Percentiles rank a stretch among this genome's conserved stretches.
Evolutionary conservation across 768 basidiomycete species (phyloP).

Genomic region (Lactarius tabidus): DNA sequence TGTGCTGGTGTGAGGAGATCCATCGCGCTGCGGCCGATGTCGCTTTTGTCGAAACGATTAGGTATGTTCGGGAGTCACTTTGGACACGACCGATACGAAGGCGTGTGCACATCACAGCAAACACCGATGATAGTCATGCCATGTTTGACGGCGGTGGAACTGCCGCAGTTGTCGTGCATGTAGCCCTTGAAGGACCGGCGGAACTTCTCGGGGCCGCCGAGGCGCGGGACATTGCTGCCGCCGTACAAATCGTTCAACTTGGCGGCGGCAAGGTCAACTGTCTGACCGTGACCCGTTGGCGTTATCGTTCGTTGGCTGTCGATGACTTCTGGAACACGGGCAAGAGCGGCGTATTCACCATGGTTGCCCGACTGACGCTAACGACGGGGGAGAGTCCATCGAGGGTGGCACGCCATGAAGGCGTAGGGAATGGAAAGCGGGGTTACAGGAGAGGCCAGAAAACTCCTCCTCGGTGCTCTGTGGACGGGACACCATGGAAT

Average conservation of each 20-base stretch:
- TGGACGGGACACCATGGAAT: constrained; percentile 54
- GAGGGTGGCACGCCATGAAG: constrained; percentile 33
- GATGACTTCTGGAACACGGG: constrained; percentile 30
- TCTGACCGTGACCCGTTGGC: constrained; percentile 32
- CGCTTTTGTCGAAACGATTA: constrained; percentile 43
- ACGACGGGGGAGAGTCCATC: constrained; percentile 50
- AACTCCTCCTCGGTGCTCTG: constrained; percentile 97
- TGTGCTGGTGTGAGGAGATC: constrained; percentile 12
- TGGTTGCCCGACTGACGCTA: constrained; percentile 92
- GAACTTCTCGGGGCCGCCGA: constrained; percentile 84
- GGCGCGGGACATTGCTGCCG: constrained; percentile 68
- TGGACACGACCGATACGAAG: constrained; percentile 11
- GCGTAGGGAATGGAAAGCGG: constrained; percentile 53
- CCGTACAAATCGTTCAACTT: constrained; percentile 62
- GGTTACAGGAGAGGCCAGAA: constrained; percentile 46
- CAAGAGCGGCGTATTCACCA: constrained; percentile 89
- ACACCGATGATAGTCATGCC: constrained; percentile 32
- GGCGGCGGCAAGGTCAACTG: constrained; percentile 56
- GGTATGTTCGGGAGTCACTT: constrained; percentile 28
- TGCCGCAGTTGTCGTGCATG: background rate
- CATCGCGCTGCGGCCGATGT: constrained; percentile 33
- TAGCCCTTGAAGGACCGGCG: constrained; percentile 51
- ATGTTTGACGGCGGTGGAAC: constrained; percentile 13
- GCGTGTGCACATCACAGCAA: constrained; percentile 43
- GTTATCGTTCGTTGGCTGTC: constrained; percentile 33